Evolutionary conservation across 768 basidiomycete species (phyloP), one percentile per base, ranked within the genome.

Genomic region (Obba rivulosa): DNA sequence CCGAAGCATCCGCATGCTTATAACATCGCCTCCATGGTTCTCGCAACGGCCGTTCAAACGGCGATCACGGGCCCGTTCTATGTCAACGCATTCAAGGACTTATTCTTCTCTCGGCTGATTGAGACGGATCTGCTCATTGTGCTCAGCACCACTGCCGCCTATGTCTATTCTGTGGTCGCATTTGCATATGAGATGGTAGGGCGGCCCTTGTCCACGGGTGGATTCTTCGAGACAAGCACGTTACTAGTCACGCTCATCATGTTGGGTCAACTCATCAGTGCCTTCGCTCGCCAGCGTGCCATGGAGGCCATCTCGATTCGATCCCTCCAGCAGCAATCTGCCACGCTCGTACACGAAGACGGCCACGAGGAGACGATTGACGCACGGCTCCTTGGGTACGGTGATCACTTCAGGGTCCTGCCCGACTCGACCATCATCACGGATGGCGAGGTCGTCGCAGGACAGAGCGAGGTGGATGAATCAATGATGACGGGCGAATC

Each of bases 401-500:
- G 59, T 22, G 73, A 74, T 46, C 53, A 62, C 11, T 57, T 74
- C 50, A 64, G 64, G 24, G 61, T 74, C 28, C 48, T 46, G 0
- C 61, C 68, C 10, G 66, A 67, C 51, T 57, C 66, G 8, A 50
- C 62, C 17, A 60, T 73, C 44, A 66, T 69, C 28, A 72, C 71
- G 0, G 73, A 74, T 49, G 73, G 73, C 14, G 46, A 60, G 18
- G 60, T 74, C 34, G 31, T 64, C 28, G 46, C 52, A 20, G 72
- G 73, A 13, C 46, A 54, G 4, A 69, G 67, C 44, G 62, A 66
- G 28, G 63, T 70, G 7, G 73, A 75, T 54, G 73, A 75, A 55
- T 69, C 71, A 2, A 66, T 66, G 54, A 60, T 73, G 49, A 75
- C 72, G 1, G 73, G 73, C 13, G 73, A 75, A 60, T 64, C 67